Evolutionary conservation across 1,139 yeast species (phyloP).

Genomic region (Meyerozyma carpophila): DNA sequence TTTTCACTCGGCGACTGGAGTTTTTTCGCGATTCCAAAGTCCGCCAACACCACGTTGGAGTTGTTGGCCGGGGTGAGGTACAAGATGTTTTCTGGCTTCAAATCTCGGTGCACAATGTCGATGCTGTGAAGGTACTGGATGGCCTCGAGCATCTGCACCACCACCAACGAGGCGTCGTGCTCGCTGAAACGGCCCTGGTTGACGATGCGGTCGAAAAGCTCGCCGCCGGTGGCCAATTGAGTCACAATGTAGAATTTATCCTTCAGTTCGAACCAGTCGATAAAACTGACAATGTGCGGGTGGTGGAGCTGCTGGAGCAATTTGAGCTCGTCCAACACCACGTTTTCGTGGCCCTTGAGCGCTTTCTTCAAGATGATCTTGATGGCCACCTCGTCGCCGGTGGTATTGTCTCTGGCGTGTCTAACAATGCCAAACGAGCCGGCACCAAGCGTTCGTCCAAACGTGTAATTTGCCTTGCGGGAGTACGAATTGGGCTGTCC

Average conservation of each 20-base stretch:
- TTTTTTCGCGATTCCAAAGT: conserved; percentile 86
- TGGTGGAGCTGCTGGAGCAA: conserved; percentile 62
- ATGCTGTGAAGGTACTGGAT: conserved; percentile 64
- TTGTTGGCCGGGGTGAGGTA: conserved; percentile 49
- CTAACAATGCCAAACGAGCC: conserved; percentile 90
- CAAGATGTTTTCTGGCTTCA: conserved; percentile 84
- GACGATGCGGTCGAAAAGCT: conserved; percentile 78
- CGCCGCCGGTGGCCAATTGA: conserved; percentile 87
- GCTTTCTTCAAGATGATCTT: conserved; percentile 82
- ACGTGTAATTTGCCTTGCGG: conserved; percentile 59
- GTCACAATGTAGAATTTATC: conserved; percentile 75
- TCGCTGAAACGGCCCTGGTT: conserved; percentile 78
- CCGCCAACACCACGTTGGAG: conserved; percentile 78
- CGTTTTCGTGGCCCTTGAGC: conserved; percentile 65
- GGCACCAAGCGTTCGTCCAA: conserved; percentile 82
- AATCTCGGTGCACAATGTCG: conserved; percentile 83
- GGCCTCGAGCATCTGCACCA: conserved; percentile 69
- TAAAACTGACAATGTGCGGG: conserved; percentile 76
- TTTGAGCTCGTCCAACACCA: conserved; percentile 71
- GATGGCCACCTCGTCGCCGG: conserved; percentile 75
- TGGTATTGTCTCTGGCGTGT: conserved; percentile 55
- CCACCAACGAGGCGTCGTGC: conserved; percentile 68
- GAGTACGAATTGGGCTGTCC: conserved; percentile 73
- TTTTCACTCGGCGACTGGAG: conserved; percentile 56
- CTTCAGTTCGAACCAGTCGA: conserved; percentile 85